Percentiles rank a stretch among this genome's conserved stretches.
phyloP scores from a whole-genome alignment of 164 flowering plant species.

The Saururus chinensis region DNA sequence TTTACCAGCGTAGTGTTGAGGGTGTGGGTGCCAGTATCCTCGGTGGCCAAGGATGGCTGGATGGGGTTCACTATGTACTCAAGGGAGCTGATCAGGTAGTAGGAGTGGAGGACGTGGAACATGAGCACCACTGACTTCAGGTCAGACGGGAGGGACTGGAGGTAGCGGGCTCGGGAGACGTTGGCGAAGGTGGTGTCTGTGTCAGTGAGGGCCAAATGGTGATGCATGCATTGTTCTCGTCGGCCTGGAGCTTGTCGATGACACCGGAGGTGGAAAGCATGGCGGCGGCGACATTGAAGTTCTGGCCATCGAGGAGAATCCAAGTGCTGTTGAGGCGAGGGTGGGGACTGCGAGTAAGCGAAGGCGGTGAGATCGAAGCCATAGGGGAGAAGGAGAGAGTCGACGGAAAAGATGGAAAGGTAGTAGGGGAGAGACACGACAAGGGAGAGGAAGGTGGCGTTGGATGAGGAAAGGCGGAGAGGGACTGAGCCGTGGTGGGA shows the following conservation, averaged over 20 bases:
- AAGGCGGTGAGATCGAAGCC: constrained; percentile 52
- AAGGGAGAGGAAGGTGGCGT: constrained; percentile 45
- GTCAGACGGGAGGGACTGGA: constrained; percentile 68
- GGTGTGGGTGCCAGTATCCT: constrained; percentile 57
- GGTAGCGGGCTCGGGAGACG: constrained; percentile 27
- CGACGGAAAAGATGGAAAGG: constrained; percentile 43
- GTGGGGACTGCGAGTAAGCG: constrained; percentile 57
- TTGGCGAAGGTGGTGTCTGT: constrained; percentile 69
- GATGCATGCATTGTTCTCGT: constrained; percentile 82
- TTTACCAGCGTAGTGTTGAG: constrained; percentile 64
- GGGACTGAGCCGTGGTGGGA: constrained; percentile 32
- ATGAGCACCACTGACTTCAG: constrained; percentile 51
- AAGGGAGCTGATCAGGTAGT: constrained; percentile 77
- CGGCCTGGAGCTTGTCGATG: constrained; percentile 56
- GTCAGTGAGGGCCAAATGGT: constrained; percentile 78
- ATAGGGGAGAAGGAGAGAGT: constrained; percentile 50
- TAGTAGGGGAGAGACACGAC: constrained; percentile 57
- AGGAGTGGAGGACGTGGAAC: constrained; percentile 78
- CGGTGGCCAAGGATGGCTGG: constrained; percentile 88
- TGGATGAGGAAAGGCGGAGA: constrained; percentile 37
- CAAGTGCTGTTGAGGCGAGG: constrained; percentile 61
- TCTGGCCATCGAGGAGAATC: constrained; percentile 47
- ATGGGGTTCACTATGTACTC: constrained; percentile 82
- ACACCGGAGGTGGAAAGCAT: constrained; percentile 81
- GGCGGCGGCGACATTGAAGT: constrained; percentile 75